These are phyloP conservation scores for Mycena belliarum DNA, from an alignment of 768 basidiomycete genomes.

Conservation along the genomic window DNA sequence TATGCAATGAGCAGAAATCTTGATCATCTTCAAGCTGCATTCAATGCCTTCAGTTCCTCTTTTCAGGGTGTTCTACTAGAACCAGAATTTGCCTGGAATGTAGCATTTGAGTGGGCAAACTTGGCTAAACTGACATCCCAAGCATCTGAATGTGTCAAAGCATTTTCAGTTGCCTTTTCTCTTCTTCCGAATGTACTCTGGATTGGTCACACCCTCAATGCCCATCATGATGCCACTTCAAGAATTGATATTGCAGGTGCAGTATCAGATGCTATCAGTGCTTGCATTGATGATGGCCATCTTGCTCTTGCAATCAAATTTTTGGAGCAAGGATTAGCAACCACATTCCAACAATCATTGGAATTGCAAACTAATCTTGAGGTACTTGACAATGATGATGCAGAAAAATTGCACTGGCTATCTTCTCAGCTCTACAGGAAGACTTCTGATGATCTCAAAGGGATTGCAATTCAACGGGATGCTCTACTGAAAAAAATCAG, in stretches of 20 bases:
- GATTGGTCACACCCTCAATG: not conserved
- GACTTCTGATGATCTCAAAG: not conserved
- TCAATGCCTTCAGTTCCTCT: not conserved
- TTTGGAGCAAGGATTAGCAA: constrained; percentile 2
- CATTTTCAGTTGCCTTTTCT: not conserved
- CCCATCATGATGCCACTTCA: not conserved
- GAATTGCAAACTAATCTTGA: not conserved
- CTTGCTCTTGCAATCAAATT: not conserved
- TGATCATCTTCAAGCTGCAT: not conserved
- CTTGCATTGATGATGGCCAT: not conserved
- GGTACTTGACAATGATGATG: not conserved
- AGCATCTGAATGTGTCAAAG: not conserved
- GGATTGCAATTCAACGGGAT: not conserved
- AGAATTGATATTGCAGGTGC: not conserved
- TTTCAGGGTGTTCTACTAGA: not conserved
- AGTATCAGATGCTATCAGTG: not conserved
- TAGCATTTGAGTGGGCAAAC: not conserved
- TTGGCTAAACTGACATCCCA: not conserved
- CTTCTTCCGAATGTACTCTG: not conserved
- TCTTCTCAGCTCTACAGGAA: not conserved
- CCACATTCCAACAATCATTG: constrained; percentile 1
- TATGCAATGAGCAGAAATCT: not conserved
- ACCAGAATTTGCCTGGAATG: not conserved
- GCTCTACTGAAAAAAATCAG: not conserved
- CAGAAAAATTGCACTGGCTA: not conserved